Evolutionary conservation across 495 filamentous ascomycete species (phyloP).

Genomic region (Glonium stellatum): DNA sequence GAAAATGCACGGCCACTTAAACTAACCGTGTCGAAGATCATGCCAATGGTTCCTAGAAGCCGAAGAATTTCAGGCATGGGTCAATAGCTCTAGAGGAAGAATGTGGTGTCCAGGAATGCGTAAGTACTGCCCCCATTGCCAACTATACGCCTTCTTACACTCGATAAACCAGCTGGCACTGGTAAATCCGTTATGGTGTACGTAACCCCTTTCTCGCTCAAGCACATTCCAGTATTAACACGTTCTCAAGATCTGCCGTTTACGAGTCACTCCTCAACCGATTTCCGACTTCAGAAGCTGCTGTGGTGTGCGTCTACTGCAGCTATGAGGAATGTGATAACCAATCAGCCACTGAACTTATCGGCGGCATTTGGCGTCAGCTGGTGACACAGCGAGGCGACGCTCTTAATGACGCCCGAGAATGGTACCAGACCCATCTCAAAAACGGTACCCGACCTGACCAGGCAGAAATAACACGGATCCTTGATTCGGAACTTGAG

Average conservation of each 20-base stretch:
- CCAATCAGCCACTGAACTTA: constrained; percentile 1
- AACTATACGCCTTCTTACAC: neutral
- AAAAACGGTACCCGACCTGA: neutral
- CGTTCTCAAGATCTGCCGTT: too few species aligned
- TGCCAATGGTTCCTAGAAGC: constrained; percentile 7
- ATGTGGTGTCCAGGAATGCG: constrained; percentile 13
- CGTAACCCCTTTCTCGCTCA: neutral
- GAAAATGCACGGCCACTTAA: too few species aligned
- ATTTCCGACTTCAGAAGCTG: neutral
- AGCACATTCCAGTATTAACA: too few species aligned
- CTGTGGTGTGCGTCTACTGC: constrained; percentile 6
- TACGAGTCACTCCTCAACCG: neutral
- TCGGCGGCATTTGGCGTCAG: constrained; percentile 3
- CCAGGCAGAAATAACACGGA: neutral
- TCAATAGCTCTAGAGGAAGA: neutral
- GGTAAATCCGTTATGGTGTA: neutral
- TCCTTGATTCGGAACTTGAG: neutral
- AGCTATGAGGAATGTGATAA: neutral
- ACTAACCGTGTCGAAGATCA: neutral
- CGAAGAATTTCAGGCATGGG: constrained; percentile 3
- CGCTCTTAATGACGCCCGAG: neutral
- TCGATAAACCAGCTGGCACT: neutral
- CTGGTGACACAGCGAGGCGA: neutral
- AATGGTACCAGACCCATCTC: neutral
- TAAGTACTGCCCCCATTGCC: neutral